Evolutionary conservation across 1,139 yeast genomes (phyloP).

Genomic region (Blastobotrys indianensis): DNA sequence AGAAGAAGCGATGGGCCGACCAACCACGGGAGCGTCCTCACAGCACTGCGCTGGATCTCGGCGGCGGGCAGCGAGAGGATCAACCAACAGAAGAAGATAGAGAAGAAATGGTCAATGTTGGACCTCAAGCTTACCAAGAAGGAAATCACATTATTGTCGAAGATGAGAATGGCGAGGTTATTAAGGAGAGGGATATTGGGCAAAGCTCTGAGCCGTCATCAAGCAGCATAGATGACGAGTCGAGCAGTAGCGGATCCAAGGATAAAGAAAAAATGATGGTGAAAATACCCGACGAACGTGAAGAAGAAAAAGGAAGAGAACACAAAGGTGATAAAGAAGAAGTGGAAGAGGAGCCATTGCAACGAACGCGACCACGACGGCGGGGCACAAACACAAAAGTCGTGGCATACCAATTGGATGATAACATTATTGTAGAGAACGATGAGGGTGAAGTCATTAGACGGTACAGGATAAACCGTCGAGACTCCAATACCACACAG

Average conservation of each 20-base stretch:
- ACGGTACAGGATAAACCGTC: constrained; percentile 63
- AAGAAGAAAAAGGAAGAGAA: constrained; percentile 4
- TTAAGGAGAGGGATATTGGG: constrained; percentile 35
- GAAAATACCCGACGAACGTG: neutral
- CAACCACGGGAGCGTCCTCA: constrained; percentile 30
- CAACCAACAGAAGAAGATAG: constrained; percentile 16
- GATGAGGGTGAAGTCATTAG: constrained; percentile 88
- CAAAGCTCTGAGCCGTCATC: neutral
- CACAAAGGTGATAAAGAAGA: constrained; percentile 4
- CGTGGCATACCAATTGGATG: constrained; percentile 58
- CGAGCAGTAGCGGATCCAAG: constrained; percentile 2
- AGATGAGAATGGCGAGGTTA: constrained; percentile 73
- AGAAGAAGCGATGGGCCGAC: constrained; percentile 39
- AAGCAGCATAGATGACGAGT: neutral
- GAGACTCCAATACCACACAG: constrained; percentile 13
- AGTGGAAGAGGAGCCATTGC: constrained; percentile 2
- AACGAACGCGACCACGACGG: constrained; percentile 1
- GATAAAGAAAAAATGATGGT: constrained; percentile 1
- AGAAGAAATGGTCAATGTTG: constrained; percentile 21
- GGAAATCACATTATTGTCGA: constrained; percentile 69
- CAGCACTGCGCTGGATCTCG: constrained; percentile 29
- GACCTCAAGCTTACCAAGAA: constrained; percentile 59
- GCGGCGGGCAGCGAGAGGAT: constrained; percentile 27
- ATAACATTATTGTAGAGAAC: constrained; percentile 76
- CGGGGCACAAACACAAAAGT: constrained; percentile 29